Percentiles rank a stretch among this genome's conserved stretches.
Conservation (phyloP, 2,329 filamentous ascomycete species). For the Pseudogymnoascus pannorum region DNA sequence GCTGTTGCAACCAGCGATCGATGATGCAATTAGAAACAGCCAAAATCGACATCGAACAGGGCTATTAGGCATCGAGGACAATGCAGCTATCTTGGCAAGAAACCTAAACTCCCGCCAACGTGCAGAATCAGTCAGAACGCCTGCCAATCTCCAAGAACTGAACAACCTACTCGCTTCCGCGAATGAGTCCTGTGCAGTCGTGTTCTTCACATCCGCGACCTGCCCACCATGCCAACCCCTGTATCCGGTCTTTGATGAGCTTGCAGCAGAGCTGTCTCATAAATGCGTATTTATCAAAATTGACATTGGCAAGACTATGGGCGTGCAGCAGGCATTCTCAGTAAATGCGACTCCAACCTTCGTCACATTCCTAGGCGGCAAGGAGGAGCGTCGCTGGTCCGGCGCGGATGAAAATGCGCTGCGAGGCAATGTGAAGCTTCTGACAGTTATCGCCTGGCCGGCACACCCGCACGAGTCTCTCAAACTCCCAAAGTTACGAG, state of each 20-base stretch:
- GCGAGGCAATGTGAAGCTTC: constrained; percentile 61
- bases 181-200: constrained; percentile 61
- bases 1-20: constrained; percentile 74
- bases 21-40: constrained; percentile 54
- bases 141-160: constrained; percentile 52
- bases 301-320: constrained; percentile 62
- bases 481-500: constrained; percentile 62
- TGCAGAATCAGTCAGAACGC: constrained; percentile 50
- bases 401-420: constrained; percentile 66
- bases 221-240: constrained; percentile 78
- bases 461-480: constrained; percentile 69
- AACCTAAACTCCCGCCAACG: constrained; percentile 15
- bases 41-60: constrained; percentile 45
- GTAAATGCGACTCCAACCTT: constrained; percentile 82
- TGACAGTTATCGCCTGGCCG: constrained; percentile 69
- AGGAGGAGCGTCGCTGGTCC: constrained; percentile 71
- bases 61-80: constrained; percentile 23
- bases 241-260: constrained; percentile 73
- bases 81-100: constrained; percentile 10
- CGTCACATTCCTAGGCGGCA: constrained; percentile 70
- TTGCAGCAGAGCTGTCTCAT: constrained; percentile 64
- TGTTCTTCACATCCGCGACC: constrained; percentile 89
- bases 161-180: constrained; percentile 53
- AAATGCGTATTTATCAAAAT: constrained; percentile 73
- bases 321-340: constrained; percentile 56